Evolutionary conservation across 306 rosid species (phyloP), one percentile per base, ranked within the genome.

Genomic region (Betula pendula): DNA sequence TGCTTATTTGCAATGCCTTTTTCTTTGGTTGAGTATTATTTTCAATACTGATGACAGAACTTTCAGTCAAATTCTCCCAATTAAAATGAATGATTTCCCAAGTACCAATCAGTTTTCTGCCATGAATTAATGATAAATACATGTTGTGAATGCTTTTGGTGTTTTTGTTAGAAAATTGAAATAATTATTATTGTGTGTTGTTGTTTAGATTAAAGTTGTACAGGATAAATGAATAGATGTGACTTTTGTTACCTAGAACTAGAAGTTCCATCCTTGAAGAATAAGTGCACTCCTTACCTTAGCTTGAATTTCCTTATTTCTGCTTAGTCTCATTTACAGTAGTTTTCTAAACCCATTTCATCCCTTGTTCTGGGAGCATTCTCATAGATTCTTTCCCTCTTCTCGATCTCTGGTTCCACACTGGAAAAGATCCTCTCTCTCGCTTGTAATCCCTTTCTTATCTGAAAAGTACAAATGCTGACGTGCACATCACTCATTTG

Each of bases 21-120:
- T 24, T 25, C 63, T 24, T 56, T 24, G 5, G 33, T 24, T 4
- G 3, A 25, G 59, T n/a, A 52, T 27, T 63, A 33, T 29, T 60
- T 60, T 40, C 40, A 14, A 31, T 27, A 29, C 43, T 31, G 12
- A 60, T 60, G 2, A 3, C 12, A 55, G 14, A 56, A 19, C 70
- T 66, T 65, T 65, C 70, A 15, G 70, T 66, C 70, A 17, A 33
- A 17, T 63, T 17, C 15, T 63, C 66, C 66, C 15, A 63, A 63
- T 33, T 9, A 31, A 17, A 63, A 33, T 17, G 69, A 63, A 33
- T 11, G 13, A 33, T 33, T 33, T 31, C 44, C 45, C 22, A 62
- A 16, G 43, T 9, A 24, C 63, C 63, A 56, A 11, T 56, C 63
- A 24, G 63, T 56, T 55, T 8, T 52, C 59, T 6, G 12, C 59